A percentile compares a stretch with the other conserved stretches of the same genome.
phyloP scores from a whole-genome alignment of 2,329 filamentous ascomycete species.

The Macrophomina pseudophaseolina region DNA sequence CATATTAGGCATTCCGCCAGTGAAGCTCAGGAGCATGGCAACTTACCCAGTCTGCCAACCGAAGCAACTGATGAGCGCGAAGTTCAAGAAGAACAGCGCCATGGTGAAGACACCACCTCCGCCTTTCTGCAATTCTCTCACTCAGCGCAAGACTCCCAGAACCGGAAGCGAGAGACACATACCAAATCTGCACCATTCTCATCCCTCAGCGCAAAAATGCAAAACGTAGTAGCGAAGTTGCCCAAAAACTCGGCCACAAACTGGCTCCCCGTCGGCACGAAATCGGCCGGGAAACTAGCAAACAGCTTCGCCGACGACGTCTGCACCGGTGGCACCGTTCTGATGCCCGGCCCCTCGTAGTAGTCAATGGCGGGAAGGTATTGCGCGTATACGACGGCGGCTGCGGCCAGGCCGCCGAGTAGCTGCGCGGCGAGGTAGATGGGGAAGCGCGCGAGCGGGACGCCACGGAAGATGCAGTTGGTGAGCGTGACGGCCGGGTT shows the following conservation, averaged over 20 bases:
- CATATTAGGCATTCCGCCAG: not conserved
- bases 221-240: conserved; percentile 70
- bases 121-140: conserved; percentile 40
- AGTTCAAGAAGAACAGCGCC: conserved; percentile 72
- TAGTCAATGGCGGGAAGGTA: conserved; percentile 64
- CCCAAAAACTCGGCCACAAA: conserved; percentile 77
- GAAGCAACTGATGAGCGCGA: conserved; percentile 74
- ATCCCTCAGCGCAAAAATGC: conserved; percentile 72
- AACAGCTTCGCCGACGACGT: conserved; percentile 73
- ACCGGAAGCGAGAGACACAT: not conserved
- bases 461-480: conserved; percentile 70
- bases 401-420: conserved; percentile 68
- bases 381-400: conserved; percentile 52
- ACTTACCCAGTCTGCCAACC: conserved; percentile 80
- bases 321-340: conserved; percentile 62
- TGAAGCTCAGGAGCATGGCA: conserved; percentile 36
- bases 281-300: conserved; percentile 71
- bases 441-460: conserved; percentile 72
- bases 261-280: conserved; percentile 69
- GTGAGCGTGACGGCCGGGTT: conserved; percentile 70
- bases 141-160: conserved; percentile 31
- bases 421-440: conserved; percentile 69
- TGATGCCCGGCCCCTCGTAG: conserved; percentile 65
- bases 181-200: not conserved
- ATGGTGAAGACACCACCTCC: conserved; percentile 54